Conservation (phyloP, 2,329 filamentous ascomycete genomes). For the Cordyceps tenuipes region DNA sequence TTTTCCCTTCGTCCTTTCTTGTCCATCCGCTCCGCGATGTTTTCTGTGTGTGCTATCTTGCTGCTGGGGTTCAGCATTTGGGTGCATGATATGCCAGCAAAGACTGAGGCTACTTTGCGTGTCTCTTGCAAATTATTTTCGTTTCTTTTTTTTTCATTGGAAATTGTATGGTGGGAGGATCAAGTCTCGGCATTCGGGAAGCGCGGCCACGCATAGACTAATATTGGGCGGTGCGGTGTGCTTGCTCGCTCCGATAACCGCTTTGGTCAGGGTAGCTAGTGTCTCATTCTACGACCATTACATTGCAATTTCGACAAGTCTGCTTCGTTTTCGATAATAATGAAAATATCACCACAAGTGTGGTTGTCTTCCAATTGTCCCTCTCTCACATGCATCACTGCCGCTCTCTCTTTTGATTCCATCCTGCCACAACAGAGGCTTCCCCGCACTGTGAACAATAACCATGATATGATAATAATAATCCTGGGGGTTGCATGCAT, state of each 20-base stretch:
- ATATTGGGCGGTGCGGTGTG: background rate
- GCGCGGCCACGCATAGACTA: conserved; percentile 1
- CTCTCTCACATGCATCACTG: background rate
- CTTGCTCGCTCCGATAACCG: background rate
- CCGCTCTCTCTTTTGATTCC: too few relatives aligned
- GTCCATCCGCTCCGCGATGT: background rate
- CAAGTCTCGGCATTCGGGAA: conserved; percentile 1
- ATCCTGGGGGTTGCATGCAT: background rate
- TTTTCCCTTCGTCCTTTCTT: background rate
- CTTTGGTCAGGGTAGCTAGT: background rate
- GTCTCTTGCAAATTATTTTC: background rate
- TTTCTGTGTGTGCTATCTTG: background rate
- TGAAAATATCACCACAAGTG: background rate
- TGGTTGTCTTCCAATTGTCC: background rate
- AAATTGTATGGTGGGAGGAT: background rate
- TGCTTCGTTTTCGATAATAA: background rate
- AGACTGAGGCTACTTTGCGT: background rate
- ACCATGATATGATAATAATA: background rate
- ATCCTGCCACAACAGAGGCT: background rate
- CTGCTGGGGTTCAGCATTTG: background rate
- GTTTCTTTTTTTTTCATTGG: background rate
- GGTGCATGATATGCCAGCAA: background rate
- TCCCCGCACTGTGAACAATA: background rate
- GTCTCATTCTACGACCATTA: background rate
- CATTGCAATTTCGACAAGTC: background rate